A percentile compares a stretch with the other conserved stretches of the same genome.
These are phyloP conservation scores for Acacia crassicarpa DNA, from an alignment of 306 rosid species.

Conservation along the genomic window DNA sequence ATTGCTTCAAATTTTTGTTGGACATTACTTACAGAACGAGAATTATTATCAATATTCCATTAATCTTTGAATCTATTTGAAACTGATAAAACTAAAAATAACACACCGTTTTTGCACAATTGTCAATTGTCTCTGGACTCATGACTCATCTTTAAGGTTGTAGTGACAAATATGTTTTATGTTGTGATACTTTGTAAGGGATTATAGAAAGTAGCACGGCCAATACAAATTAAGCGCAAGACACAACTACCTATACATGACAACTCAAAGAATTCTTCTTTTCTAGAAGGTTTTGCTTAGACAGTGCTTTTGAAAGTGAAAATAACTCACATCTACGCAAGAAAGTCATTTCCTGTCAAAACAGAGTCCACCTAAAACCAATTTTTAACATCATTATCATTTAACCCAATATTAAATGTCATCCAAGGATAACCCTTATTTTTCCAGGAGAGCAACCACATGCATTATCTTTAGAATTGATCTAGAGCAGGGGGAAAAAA, in stretches of 20 bases:
- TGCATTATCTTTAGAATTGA: background rate
- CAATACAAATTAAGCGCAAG: background rate
- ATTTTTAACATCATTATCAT: conserved; percentile 3
- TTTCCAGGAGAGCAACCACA: background rate
- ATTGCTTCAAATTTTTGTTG: background rate
- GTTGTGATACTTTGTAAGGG: background rate
- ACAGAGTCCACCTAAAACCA: background rate
- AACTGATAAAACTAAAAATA: background rate
- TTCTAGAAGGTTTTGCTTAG: background rate
- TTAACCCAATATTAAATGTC: background rate
- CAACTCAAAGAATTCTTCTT: background rate
- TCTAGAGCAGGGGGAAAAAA: conserved; percentile 18
- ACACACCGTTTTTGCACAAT: background rate
- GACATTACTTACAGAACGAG: background rate
- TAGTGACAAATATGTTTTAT: too few species aligned
- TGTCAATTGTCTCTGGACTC: background rate
- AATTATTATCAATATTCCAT: background rate
- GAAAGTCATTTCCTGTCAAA: conserved; percentile 1
- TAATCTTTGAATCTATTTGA: background rate
- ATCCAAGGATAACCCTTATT: background rate
- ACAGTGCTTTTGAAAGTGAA: background rate
- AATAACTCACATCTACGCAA: background rate
- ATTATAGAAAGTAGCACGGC: background rate
- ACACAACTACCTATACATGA: background rate
- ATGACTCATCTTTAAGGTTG: background rate